phyloP scores from a whole-genome alignment of 768 basidiomycete genomes.

The Hygrocybe punicea region DNA sequence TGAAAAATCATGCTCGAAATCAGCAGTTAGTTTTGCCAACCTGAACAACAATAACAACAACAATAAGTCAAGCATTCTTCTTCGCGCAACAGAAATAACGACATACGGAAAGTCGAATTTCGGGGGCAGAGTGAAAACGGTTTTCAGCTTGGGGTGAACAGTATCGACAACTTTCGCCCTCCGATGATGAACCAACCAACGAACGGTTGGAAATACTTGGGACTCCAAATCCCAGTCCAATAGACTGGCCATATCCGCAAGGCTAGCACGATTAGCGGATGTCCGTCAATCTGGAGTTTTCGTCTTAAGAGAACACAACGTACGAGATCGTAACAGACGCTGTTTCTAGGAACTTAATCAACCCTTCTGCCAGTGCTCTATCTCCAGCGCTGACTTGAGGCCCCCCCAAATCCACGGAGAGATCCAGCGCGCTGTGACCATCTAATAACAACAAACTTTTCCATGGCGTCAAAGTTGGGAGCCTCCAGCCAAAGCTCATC shows the following conservation, averaged over 20 bases:
- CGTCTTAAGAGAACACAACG: conserved; percentile 21
- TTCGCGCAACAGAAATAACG: conserved; percentile 12
- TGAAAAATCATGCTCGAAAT: conserved; percentile 63
- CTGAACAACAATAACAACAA: conserved; percentile 30
- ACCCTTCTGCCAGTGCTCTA: conserved; percentile 60
- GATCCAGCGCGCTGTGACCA: conserved; percentile 51
- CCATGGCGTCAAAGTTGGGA: conserved; percentile 82
- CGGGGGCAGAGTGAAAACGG: conserved; percentile 72
- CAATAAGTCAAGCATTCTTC: conserved; percentile 1
- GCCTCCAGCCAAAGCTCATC: conserved; percentile 66
- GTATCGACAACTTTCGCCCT: conserved; percentile 87
- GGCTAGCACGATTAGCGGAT: conserved; percentile 36
- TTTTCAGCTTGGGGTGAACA: conserved; percentile 74
- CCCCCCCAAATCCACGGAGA: conserved; percentile 56
- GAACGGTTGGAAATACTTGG: conserved; percentile 86
- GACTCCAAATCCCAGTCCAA: conserved; percentile 81
- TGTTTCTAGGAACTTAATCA: conserved; percentile 72
- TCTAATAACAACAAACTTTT: conserved; percentile 83
- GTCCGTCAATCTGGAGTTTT: not conserved
- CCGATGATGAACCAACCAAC: conserved; percentile 87
- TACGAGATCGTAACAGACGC: conserved; percentile 75
- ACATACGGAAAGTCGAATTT: conserved; percentile 61
- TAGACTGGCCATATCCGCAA: conserved; percentile 75
- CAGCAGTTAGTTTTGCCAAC: conserved; percentile 49
- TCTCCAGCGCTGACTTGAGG: conserved; percentile 64